A percentile compares a stretch with the other conserved stretches of the same genome.
These are phyloP conservation scores for Teratosphaeria viscida DNA, from an alignment of 2,329 filamentous ascomycete genomes.

Conservation along the genomic window DNA sequence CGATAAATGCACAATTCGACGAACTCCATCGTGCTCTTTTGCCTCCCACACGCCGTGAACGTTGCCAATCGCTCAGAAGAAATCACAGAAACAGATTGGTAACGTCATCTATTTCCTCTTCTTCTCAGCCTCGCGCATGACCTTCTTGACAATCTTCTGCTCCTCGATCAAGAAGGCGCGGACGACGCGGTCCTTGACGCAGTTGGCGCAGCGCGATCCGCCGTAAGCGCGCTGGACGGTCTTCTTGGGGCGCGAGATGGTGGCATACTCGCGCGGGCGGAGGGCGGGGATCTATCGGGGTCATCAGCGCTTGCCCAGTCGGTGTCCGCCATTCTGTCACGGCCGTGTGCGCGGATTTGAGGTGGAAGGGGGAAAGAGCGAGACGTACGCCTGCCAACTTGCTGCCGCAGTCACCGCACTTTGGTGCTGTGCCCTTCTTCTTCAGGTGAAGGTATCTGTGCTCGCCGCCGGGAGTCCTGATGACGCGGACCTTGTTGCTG, in stretches of 20 bases:
- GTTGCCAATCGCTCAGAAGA: not conserved
- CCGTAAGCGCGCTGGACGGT: constrained; percentile 97
- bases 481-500: constrained; percentile 90
- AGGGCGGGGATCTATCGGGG: constrained; percentile 71
- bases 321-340: not conserved
- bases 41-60: not conserved
- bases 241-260: constrained; percentile 98
- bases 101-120: constrained; percentile 32
- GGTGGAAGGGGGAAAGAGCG: not conserved
- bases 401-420: constrained; percentile 97
- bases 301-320: not conserved
- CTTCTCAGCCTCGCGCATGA: constrained; percentile 94
- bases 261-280: constrained; percentile 93
- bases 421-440: constrained; percentile 96
- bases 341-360: not conserved
- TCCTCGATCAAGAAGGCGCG: constrained; percentile 99
- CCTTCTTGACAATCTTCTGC: constrained; percentile 99
- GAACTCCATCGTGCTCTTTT: not conserved
- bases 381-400: constrained; percentile 94
- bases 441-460: constrained; percentile 98
- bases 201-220: constrained; percentile 96
- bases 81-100: not conserved
- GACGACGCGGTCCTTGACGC: constrained; percentile 95
- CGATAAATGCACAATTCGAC: not conserved
- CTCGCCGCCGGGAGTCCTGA: constrained; percentile 95